phyloP scores from a whole-genome alignment of 805 yeast species.

The Hanseniaspora guilliermondii region DNA sequence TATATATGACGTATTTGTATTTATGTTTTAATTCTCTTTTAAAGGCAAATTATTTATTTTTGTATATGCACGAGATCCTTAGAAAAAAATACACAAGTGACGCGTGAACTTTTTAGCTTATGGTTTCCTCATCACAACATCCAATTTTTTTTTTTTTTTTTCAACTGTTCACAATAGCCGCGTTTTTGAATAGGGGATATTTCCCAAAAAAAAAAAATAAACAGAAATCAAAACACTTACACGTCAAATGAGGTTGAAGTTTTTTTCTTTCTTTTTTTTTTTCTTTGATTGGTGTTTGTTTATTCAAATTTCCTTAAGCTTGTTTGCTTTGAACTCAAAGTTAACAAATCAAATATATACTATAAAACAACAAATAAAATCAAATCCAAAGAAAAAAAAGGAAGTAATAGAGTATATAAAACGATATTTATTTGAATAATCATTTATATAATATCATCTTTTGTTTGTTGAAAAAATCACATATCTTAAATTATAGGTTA shows the following conservation, averaged over 20 bases:
- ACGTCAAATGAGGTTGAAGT: background rate
- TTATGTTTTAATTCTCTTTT: too few relatives aligned
- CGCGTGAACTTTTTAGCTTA: background rate
- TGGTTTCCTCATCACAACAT: background rate
- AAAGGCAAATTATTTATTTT: too few relatives aligned
- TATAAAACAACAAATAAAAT: too few relatives aligned
- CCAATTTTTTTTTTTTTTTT: background rate
- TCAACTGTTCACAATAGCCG: background rate
- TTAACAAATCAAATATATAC: too few relatives aligned
- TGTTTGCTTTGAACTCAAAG: too few relatives aligned
- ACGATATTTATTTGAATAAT: too few relatives aligned
- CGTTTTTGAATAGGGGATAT: background rate
- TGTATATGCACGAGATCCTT: background rate
- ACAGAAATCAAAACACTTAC: background rate
- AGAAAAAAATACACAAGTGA: background rate
- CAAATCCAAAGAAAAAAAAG: too few relatives aligned
- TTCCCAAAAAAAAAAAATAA: background rate
- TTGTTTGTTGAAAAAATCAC: too few relatives aligned
- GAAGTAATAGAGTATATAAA: too few relatives aligned
- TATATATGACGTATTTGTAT: background rate
- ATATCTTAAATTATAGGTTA: too few relatives aligned
- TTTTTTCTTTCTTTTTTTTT: background rate
- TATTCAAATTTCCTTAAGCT: background rate
- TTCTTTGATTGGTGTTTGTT: background rate
- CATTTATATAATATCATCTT: too few relatives aligned